Percentiles rank a stretch among this genome's conserved stretches.
Conservation (phyloP, 345 rosid genomes). For the Carallia brachiata region DNA sequence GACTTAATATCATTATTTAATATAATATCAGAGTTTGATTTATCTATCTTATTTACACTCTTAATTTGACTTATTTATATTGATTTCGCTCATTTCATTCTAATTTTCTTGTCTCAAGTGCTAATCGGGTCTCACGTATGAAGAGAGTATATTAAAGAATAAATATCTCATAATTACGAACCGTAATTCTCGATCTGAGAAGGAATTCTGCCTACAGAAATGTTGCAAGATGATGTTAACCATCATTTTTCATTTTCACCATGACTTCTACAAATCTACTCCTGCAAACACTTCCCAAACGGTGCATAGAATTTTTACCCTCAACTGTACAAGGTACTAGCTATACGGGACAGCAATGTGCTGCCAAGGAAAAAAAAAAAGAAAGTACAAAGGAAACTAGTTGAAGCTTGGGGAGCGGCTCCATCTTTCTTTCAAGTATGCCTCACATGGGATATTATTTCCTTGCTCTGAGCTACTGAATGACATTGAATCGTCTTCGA, state of each 20-base stretch:
- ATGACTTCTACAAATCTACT: conserved; percentile 5
- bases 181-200: too few relatives aligned
- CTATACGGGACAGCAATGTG: not conserved
- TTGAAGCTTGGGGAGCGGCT: conserved; percentile 65
- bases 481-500: conserved; percentile 64
- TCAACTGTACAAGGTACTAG: not conserved
- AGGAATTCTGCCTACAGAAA: too few relatives aligned
- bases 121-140: too few relatives aligned
- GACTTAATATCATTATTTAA: too few relatives aligned
- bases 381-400: conserved; percentile 18
- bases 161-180: too few relatives aligned
- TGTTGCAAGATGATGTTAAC: too few relatives aligned
- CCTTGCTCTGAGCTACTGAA: conserved; percentile 58
- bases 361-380: not conserved
- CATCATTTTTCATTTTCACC: not conserved
- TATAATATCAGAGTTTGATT: too few relatives aligned
- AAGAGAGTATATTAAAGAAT: too few relatives aligned
- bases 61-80: too few relatives aligned
- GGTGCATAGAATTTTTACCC: conserved; percentile 9
- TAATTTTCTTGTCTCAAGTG: too few relatives aligned
- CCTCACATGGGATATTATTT: conserved; percentile 45
- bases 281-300: conserved; percentile 19
- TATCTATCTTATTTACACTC: too few relatives aligned
- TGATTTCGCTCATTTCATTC: too few relatives aligned
- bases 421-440: conserved; percentile 51